phyloP scores from a whole-genome alignment of 352 stramenopile species.

The Phytophthora agathidicida region DNA sequence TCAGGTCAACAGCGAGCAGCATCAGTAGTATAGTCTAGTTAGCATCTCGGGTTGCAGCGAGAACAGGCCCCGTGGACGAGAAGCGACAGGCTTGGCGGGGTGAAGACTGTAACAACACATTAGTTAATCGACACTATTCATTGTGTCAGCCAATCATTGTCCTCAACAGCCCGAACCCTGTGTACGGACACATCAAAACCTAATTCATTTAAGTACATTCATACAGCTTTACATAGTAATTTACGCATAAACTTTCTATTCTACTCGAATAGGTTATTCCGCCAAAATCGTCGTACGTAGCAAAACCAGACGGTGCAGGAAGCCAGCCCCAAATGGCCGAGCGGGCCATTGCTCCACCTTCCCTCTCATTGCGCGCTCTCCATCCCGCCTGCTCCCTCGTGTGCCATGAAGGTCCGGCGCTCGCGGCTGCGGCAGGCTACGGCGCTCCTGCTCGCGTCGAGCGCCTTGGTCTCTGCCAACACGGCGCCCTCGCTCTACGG shows the following conservation, averaged over 20 bases:
- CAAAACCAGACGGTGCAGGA: conserved; percentile 27
- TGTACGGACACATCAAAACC: conserved; percentile 19
- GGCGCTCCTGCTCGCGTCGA: conserved; percentile 28
- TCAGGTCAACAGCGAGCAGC: too few relatives aligned
- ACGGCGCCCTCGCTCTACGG: conserved; percentile 59
- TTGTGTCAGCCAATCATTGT: conserved; percentile 7
- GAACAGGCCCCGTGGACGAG: too few relatives aligned
- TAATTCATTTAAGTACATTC: too few relatives aligned
- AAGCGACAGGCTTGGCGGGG: too few relatives aligned
- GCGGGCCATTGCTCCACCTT: conserved; percentile 21
- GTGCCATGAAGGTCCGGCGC: conserved; percentile 38
- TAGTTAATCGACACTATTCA: conserved; percentile 3
- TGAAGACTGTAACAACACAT: conserved; percentile 7
- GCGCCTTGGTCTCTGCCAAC: conserved; percentile 23
- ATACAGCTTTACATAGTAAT: too few relatives aligned
- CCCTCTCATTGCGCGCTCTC: conserved; percentile 19
- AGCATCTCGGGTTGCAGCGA: too few relatives aligned
- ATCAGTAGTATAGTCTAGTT: too few relatives aligned
- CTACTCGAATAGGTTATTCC: too few relatives aligned
- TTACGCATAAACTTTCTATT: too few relatives aligned
- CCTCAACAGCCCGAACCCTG: conserved; percentile 2
- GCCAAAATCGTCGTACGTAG: conserved; percentile 18
- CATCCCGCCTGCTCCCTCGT: conserved; percentile 3
- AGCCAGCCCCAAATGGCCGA: conserved; percentile 30
- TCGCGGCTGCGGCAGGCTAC: conserved; percentile 23